These are phyloP conservation scores for Oemleria cerasiformis DNA, from an alignment of 306 rosid species.

Conservation along the genomic window DNA sequence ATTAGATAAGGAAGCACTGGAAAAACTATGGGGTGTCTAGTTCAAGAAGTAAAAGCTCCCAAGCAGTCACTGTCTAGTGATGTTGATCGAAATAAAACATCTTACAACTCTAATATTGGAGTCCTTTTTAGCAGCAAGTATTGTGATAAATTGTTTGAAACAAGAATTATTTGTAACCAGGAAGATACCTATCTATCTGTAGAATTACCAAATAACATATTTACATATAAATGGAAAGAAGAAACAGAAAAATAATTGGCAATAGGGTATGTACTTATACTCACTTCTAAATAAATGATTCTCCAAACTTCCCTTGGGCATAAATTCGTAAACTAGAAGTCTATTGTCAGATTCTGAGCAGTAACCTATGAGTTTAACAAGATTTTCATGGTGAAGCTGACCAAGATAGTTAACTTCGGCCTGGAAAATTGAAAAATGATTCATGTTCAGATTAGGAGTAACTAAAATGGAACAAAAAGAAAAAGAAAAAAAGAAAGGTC, in stretches of 20 bases:
- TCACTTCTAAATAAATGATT: conserved; percentile 86
- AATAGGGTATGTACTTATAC: conserved; percentile 32
- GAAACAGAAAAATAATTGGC: neutral
- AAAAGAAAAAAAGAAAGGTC: neutral
- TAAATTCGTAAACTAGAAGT: conserved; percentile 87
- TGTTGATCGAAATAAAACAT: neutral
- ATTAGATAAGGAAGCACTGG: neutral
- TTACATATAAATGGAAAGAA: neutral
- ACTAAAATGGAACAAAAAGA: neutral
- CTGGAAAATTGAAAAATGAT: conserved; percentile 36
- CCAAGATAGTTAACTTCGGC: conserved; percentile 94
- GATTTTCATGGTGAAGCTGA: conserved; percentile 79
- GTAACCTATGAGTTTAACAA: conserved; percentile 86
- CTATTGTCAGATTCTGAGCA: conserved; percentile 74
- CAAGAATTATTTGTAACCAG: neutral
- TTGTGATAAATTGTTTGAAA: neutral
- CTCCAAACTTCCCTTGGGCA: conserved; percentile 91
- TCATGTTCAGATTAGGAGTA: conserved; percentile 17
- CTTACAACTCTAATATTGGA: neutral
- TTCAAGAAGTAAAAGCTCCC: neutral
- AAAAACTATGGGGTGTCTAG: neutral
- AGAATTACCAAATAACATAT: neutral
- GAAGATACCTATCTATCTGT: neutral
- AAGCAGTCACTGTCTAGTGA: neutral
- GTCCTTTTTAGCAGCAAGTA: neutral